Evolutionary conservation across 495 filamentous ascomycete genomes (phyloP).

Genomic region (Aspergillus incahuasiensis): DNA sequence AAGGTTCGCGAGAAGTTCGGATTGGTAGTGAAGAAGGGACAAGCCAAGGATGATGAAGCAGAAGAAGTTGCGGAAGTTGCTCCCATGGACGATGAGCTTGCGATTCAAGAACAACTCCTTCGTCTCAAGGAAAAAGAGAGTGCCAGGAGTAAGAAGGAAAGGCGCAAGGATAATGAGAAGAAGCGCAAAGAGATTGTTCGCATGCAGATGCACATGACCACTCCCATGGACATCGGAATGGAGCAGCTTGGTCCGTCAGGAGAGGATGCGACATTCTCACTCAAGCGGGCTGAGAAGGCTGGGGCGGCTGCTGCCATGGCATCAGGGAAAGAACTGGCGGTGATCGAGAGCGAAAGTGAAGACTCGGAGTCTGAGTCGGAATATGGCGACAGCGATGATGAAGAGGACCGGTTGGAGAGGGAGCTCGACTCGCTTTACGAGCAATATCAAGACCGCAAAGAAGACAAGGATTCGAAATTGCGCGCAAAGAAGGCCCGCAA

Average conservation of each 20-base stretch:
- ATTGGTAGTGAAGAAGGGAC: slow-evolving; percentile 63
- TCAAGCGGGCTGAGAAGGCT: slow-evolving; percentile 73
- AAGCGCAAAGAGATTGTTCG: slow-evolving; percentile 87
- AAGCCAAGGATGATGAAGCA: slow-evolving; percentile 46
- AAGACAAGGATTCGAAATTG: slow-evolving; percentile 76
- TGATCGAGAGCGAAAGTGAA: slow-evolving; percentile 49
- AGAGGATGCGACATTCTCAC: slow-evolving; percentile 73
- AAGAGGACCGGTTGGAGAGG: slow-evolving; percentile 73
- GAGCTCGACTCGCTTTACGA: slow-evolving; percentile 85
- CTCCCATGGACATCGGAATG: slow-evolving; percentile 92
- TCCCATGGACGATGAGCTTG: slow-evolving; percentile 89
- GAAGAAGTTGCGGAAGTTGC: slow-evolving; percentile 77
- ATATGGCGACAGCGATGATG: slow-evolving; percentile 64
- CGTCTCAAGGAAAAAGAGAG: slow-evolving; percentile 71
- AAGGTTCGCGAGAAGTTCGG: slow-evolving; percentile 90
- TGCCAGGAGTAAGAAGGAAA: slow-evolving; percentile 70
- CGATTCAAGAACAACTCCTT: slow-evolving; percentile 81
- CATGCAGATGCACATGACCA: slow-evolving; percentile 95
- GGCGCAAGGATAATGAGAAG: slow-evolving; percentile 78
- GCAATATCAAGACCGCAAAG: slow-evolving; percentile 73
- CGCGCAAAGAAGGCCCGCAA: slow-evolving; percentile 82
- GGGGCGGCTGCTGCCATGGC: slow-evolving; percentile 64
- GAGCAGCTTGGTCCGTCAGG: slow-evolving; percentile 78
- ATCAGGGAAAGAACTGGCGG: slow-evolving; percentile 68
- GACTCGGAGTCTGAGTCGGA: slow-evolving; percentile 56